Conservation (phyloP, 1,284 basidiomycete genomes). For the Athelia psychrophila region DNA sequence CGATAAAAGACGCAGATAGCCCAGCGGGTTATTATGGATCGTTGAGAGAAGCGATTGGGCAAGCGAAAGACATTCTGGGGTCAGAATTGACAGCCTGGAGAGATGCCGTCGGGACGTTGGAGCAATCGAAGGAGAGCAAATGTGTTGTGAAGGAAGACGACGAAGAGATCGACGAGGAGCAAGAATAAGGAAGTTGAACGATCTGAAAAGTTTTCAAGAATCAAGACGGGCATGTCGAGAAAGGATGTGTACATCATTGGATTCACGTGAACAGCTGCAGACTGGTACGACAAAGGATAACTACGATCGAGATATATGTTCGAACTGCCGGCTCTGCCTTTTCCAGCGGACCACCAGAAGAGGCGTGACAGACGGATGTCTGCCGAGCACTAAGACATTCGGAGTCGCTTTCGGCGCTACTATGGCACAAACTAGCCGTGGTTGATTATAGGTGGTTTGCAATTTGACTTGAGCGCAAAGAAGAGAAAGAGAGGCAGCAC, state of each 20-base stretch:
- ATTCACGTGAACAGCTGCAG: too few species aligned
- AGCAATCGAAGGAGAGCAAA: constrained; percentile 48
- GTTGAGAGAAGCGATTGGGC: constrained; percentile 45
- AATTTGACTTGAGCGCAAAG: constrained; percentile 40
- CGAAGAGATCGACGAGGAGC: constrained; percentile 33
- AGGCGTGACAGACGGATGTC: constrained; percentile 25
- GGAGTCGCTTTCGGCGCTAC: constrained; percentile 42
- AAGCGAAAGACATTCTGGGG: constrained; percentile 52
- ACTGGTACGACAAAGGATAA: background rate
- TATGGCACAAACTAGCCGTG: constrained; percentile 49
- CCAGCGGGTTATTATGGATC: constrained; percentile 45
- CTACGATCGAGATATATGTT: constrained; percentile 22
- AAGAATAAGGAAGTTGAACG: constrained; percentile 4
- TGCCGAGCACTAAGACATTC: constrained; percentile 51
- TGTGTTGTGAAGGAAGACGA: constrained; percentile 38
- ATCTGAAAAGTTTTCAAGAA: background rate
- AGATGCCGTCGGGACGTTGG: constrained; percentile 60
- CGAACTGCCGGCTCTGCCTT: constrained; percentile 45
- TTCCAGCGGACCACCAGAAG: constrained; percentile 19
- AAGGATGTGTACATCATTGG: background rate
- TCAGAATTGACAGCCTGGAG: constrained; percentile 68
- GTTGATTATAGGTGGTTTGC: constrained; percentile 20
- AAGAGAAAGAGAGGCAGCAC: too few species aligned
- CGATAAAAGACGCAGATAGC: background rate
- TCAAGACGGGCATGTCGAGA: background rate